These are phyloP conservation scores for Echites panduratus DNA, from an alignment of 257 asterid genomes.

Conservation along the genomic window DNA sequence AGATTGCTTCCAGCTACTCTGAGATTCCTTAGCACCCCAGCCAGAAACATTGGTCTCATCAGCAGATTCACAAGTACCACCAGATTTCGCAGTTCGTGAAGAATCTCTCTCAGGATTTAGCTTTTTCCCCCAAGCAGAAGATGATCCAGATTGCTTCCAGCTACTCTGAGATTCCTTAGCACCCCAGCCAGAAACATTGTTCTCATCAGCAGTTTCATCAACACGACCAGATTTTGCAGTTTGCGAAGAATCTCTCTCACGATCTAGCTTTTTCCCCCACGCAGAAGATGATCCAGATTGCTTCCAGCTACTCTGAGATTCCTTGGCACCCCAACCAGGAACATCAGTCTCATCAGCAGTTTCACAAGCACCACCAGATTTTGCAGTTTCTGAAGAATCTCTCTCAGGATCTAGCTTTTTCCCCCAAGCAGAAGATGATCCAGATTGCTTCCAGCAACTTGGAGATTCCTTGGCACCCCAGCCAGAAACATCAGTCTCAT, in stretches of 20 bases:
- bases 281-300: conserved; percentile 18
- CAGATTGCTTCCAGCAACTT: too few relatives aligned
- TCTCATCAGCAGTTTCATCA: neutral
- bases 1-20: conserved; percentile 9
- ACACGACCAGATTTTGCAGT: neutral
- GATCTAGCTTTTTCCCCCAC: conserved; percentile 22
- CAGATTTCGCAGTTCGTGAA: neutral
- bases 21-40: conserved; percentile 25
- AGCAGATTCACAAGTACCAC: neutral
- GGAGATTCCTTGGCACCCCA: too few relatives aligned
- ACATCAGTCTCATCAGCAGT: neutral
- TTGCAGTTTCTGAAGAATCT: neutral
- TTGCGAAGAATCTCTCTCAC: neutral
- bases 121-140: conserved; percentile 26
- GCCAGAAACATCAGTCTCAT: too few relatives aligned
- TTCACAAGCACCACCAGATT: neutral
- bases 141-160: conserved; percentile 13
- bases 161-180: conserved; percentile 13
- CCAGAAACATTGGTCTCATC: conserved; percentile 12
- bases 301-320: conserved; percentile 10
- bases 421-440: conserved; percentile 1
- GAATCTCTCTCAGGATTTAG: neutral
- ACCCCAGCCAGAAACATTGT: conserved; percentile 25
- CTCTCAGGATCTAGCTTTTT: neutral
- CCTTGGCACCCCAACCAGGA: conserved; percentile 26